Percentiles rank a stretch among this genome's conserved stretches.
Conservation (phyloP, 768 basidiomycete species). For the Suillus variegatus region DNA sequence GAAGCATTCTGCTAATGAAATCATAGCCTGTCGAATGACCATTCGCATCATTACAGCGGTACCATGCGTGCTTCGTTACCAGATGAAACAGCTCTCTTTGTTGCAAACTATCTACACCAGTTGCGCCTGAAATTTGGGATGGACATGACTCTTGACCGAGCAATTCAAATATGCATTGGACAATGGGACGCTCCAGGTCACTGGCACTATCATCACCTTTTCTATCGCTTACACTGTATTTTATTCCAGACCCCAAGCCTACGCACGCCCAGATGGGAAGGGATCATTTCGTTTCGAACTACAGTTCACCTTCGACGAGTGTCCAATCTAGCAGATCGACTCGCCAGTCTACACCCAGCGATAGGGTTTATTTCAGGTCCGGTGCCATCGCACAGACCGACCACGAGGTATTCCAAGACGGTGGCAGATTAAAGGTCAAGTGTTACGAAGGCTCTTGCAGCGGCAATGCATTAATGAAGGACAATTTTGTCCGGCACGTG, state of each 20-base stretch:
- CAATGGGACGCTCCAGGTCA: not conserved
- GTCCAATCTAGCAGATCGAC: not conserved
- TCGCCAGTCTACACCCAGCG: not conserved
- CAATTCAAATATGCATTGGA: not conserved
- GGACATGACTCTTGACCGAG: not conserved
- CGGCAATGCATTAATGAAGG: constrained; percentile 1
- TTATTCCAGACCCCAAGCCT: not conserved
- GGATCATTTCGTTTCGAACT: not conserved
- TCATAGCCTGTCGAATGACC: not conserved
- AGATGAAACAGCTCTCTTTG: not conserved
- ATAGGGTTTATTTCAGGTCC: not conserved
- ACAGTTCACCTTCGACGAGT: not conserved
- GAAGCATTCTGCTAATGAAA: not conserved
- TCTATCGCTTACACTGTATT: not conserved
- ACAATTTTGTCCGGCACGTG: constrained; percentile 2
- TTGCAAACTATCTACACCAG: not conserved
- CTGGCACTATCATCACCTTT: not conserved
- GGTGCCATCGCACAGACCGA: too few relatives aligned
- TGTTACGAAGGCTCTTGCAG: not conserved
- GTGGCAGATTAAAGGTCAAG: not conserved
- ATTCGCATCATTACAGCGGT: not conserved
- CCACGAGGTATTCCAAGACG: not conserved
- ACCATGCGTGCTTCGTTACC: not conserved
- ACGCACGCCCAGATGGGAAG: not conserved
- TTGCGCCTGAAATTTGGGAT: not conserved